Conservation (phyloP, 1,284 basidiomycete species). For the Peniophora sp. region DNA sequence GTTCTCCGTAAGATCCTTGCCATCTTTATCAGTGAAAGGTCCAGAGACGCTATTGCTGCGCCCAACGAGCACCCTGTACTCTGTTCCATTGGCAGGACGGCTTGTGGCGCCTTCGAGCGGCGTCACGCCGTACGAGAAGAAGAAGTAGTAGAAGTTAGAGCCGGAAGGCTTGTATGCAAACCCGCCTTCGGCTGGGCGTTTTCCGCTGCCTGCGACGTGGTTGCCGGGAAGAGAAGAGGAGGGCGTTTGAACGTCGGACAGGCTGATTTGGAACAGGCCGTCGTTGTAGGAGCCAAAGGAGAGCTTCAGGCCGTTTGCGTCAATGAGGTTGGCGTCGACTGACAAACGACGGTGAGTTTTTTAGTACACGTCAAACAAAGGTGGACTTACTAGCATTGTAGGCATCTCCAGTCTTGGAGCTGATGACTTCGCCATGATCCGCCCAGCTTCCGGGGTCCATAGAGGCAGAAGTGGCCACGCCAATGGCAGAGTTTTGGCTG, state of each 20-base stretch:
- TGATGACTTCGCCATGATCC: conserved; percentile 24
- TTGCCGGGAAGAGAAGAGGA: background rate
- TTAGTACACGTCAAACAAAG: too few relatives aligned
- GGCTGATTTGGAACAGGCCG: background rate
- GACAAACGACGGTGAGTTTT: too few relatives aligned
- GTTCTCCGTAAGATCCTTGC: conserved; percentile 8
- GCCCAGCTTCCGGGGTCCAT: conserved; percentile 28
- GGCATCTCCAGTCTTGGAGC: conserved; percentile 17
- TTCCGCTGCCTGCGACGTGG: background rate
- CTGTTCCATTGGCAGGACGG: background rate
- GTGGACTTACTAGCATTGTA: conserved; percentile 21
- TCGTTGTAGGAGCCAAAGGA: background rate
- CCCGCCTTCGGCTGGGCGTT: background rate
- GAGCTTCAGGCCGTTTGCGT: background rate
- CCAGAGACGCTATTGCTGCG: conserved; percentile 20
- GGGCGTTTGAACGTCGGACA: background rate
- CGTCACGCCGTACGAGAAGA: background rate
- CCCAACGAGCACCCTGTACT: conserved; percentile 18
- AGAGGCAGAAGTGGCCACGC: conserved; percentile 22
- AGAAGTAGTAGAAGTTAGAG: background rate
- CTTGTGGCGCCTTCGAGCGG: background rate
- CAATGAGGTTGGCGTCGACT: conserved; percentile 6
- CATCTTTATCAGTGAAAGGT: conserved; percentile 20
- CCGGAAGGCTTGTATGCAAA: background rate
- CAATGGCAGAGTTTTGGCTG: conserved; percentile 25